phyloP scores from a whole-genome alignment of 1,139 yeast species.

The Yamadazyma sp. region DNA sequence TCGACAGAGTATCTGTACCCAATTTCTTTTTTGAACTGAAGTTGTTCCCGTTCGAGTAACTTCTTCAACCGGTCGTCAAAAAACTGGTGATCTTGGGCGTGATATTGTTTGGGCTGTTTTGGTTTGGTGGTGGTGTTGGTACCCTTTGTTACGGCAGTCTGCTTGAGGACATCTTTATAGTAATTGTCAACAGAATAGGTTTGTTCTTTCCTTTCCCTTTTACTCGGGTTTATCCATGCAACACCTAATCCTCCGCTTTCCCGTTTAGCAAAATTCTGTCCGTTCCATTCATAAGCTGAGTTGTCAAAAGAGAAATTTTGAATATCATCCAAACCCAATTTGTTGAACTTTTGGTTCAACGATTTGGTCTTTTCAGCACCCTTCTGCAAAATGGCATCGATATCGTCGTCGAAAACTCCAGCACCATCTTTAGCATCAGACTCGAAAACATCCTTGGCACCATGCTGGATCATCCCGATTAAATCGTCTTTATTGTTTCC shows the following conservation, averaged over 20 bases:
- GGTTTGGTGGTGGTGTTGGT: conserved; percentile 38
- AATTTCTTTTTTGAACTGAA: conserved; percentile 70
- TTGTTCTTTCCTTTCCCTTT: conserved; percentile 87
- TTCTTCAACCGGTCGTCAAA: conserved; percentile 65
- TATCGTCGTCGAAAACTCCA: conserved; percentile 62
- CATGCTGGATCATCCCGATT: conserved; percentile 94
- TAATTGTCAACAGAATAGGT: conserved; percentile 86
- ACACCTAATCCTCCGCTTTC: conserved; percentile 43
- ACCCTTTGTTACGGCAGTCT: conserved; percentile 16
- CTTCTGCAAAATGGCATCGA: conserved; percentile 71
- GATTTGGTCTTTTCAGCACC: conserved; percentile 83
- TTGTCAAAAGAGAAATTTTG: conserved; percentile 86
- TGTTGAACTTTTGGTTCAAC: conserved; percentile 76
- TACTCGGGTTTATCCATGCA: conserved; percentile 84
- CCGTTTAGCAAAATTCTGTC: conserved; percentile 82
- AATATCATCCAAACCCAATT: conserved; percentile 85
- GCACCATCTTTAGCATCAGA: conserved; percentile 37
- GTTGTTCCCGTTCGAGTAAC: conserved; percentile 74
- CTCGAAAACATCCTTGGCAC: conserved; percentile 79
- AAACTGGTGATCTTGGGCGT: conserved; percentile 86
- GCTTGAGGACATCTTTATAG: conserved; percentile 73
- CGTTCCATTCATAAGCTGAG: conserved; percentile 97
- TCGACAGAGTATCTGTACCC: conserved; percentile 65
- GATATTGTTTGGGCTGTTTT: conserved; percentile 70
- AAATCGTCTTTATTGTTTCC: conserved; percentile 76